A percentile compares a stretch with the other conserved stretches of the same genome.
Evolutionary conservation across 2,329 filamentous ascomycete genomes (phyloP).

Genomic region (Coleophoma eucalyptorum): DNA sequence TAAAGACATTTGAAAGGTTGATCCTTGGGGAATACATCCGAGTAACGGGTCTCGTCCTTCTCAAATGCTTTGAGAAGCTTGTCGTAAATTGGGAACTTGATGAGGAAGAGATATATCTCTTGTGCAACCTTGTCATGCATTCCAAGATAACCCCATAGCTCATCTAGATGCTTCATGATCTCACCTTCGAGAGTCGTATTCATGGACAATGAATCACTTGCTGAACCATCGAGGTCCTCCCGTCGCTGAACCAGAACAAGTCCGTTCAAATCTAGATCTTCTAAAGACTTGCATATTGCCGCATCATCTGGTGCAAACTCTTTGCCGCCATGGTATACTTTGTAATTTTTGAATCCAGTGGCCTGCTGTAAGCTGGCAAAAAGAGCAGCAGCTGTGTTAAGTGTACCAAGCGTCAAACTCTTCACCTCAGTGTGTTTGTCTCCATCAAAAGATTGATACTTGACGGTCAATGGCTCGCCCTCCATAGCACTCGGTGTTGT

Average conservation of each 20-base stretch:
- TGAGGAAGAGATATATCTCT: constrained; percentile 69
- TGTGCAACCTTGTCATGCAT: constrained; percentile 66
- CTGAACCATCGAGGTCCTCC: constrained; percentile 38
- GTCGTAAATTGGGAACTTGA: constrained; percentile 65
- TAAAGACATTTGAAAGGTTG: constrained; percentile 74
- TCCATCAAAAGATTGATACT: constrained; percentile 71
- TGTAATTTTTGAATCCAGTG: constrained; percentile 75
- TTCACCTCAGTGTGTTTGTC: constrained; percentile 55
- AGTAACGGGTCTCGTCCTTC: constrained; percentile 45
- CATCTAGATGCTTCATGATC: constrained; percentile 76
- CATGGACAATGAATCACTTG: constrained; percentile 43
- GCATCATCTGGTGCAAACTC: constrained; percentile 58
- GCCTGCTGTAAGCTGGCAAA: constrained; percentile 61
- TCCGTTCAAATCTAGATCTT: constrained; percentile 65
- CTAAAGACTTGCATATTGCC: constrained; percentile 57
- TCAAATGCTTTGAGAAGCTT: constrained; percentile 57
- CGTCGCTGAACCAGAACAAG: constrained; percentile 64
- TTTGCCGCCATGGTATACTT: constrained; percentile 66
- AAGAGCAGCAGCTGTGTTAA: constrained; percentile 68
- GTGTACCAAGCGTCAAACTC: constrained; percentile 60
- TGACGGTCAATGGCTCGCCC: constrained; percentile 63
- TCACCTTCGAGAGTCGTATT: constrained; percentile 69
- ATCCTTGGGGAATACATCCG: constrained; percentile 62
- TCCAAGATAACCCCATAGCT: constrained; percentile 77
- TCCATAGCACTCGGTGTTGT: constrained; percentile 47